Percentiles rank a stretch among this genome's conserved stretches.
Conservation (phyloP, 257 asterid genomes). For the Gentiana macrophylla region DNA sequence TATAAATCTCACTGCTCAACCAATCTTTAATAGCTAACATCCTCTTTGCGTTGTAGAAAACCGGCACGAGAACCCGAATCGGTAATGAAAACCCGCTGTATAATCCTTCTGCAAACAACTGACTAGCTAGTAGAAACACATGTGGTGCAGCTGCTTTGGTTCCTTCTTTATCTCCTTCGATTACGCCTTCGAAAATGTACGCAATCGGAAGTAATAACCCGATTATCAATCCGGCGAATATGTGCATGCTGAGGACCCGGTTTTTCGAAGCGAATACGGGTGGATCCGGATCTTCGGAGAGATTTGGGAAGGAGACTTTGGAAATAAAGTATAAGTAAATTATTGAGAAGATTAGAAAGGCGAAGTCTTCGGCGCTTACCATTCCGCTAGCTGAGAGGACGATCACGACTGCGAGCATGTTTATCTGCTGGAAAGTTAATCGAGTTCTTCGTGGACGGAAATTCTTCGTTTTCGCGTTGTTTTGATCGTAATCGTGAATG, state of each 20-base stretch:
- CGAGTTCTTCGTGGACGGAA: slow-evolving; percentile 10
- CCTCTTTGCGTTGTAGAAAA: slow-evolving; percentile 61
- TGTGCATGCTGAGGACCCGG: slow-evolving; percentile 28
- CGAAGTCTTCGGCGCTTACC: slow-evolving; percentile 44
- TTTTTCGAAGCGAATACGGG: slow-evolving; percentile 43
- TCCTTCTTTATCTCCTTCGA: slow-evolving; percentile 50
- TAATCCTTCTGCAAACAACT: slow-evolving; percentile 72
- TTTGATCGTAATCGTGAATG: slow-evolving; percentile 8
- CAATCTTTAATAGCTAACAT: slow-evolving; percentile 65
- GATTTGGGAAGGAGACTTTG: slow-evolving; percentile 43
- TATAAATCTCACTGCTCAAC: slow-evolving; percentile 44
- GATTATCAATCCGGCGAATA: slow-evolving; percentile 35
- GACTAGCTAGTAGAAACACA: slow-evolving; percentile 55
- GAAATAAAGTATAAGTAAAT: slow-evolving; percentile 57
- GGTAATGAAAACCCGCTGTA: slow-evolving; percentile 61
- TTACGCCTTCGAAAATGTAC: slow-evolving; percentile 48
- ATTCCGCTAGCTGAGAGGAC: slow-evolving; percentile 64
- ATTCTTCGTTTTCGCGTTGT: background rate
- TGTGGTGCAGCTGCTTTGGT: slow-evolving; percentile 69
- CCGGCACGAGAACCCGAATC: slow-evolving; percentile 71
- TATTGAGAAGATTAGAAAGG: slow-evolving; percentile 58
- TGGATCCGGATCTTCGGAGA: slow-evolving; percentile 19
- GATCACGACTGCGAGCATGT: slow-evolving; percentile 33
- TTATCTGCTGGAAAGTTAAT: slow-evolving; percentile 56
- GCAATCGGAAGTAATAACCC: slow-evolving; percentile 63